Percentiles rank a stretch among this genome's conserved stretches.
These are phyloP conservation scores for Suhomyces wounanorum DNA, from an alignment of 1,139 yeast species.

Conservation along the genomic window DNA sequence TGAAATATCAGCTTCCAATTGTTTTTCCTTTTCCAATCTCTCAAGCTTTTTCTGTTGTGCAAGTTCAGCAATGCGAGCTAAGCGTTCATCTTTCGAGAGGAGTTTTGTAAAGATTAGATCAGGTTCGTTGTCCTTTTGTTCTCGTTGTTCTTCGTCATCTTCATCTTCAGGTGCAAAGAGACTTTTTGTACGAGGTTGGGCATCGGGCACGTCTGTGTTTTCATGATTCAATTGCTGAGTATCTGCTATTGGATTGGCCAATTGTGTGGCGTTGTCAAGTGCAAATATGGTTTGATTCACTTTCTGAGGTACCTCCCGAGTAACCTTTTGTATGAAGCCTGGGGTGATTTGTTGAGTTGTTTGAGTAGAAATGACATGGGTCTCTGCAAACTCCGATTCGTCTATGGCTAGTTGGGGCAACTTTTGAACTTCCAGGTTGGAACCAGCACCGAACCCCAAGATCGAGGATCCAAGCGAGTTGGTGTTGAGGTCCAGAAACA, in stretches of 20 bases:
- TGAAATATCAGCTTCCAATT: constrained; percentile 38
- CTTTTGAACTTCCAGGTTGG: constrained; percentile 14
- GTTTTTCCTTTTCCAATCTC: constrained; percentile 23
- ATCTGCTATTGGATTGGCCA: background rate
- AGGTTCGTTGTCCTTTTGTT: background rate
- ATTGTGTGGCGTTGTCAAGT: background rate
- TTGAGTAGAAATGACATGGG: constrained; percentile 1
- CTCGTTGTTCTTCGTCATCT: constrained; percentile 8
- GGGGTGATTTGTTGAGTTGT: background rate
- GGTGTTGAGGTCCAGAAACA: background rate
- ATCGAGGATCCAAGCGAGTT: constrained; percentile 16
- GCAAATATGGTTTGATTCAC: background rate
- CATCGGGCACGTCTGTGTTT: background rate
- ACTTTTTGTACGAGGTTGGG: constrained; percentile 3
- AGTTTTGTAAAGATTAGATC: constrained; percentile 2
- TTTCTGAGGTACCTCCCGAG: no score
- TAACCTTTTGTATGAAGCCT: background rate
- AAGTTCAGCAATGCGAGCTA: constrained; percentile 24
- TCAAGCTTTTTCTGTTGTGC: constrained; percentile 27
- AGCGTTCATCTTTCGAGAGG: constrained; percentile 25
- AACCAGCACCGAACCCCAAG: constrained; percentile 13
- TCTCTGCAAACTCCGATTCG: constrained; percentile 22
- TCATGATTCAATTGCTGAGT: background rate
- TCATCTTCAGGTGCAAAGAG: constrained; percentile 7
- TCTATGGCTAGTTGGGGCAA: constrained; percentile 36